Conservation (phyloP, 805 yeast genomes). For the Yarrowia sp. region DNA sequence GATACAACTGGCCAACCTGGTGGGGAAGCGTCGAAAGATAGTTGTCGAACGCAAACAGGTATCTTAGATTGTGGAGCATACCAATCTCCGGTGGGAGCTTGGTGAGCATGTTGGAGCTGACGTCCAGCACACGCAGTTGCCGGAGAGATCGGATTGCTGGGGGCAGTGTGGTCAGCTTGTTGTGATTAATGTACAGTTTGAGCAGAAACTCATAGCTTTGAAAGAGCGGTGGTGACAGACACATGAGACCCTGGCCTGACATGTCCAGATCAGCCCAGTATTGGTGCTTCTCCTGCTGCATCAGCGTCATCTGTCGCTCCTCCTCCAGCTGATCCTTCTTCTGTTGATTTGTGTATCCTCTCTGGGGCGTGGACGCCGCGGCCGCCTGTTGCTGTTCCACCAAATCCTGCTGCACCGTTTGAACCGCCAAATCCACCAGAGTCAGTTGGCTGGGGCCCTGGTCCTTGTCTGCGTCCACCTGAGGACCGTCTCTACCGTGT, state of each 20-base stretch:
- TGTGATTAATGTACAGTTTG: slow-evolving; percentile 82
- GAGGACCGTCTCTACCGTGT: slow-evolving; percentile 8
- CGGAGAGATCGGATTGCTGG: slow-evolving; percentile 60
- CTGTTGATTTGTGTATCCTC: slow-evolving; percentile 34
- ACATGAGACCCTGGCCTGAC: slow-evolving; percentile 79
- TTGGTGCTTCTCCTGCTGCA: slow-evolving; percentile 53
- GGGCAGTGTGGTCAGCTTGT: slow-evolving; percentile 68
- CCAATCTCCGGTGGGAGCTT: slow-evolving; percentile 85
- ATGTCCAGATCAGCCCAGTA: slow-evolving; percentile 93
- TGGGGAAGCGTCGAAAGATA: slow-evolving; percentile 69
- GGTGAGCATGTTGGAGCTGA: slow-evolving; percentile 70
- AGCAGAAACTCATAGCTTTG: slow-evolving; percentile 73
- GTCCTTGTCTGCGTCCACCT: slow-evolving; percentile 30
- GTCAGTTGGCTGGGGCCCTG: slow-evolving; percentile 34
- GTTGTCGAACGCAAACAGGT: slow-evolving; percentile 84
- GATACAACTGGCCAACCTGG: slow-evolving; percentile 81
- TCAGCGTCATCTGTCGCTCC: slow-evolving; percentile 41
- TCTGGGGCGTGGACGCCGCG: slow-evolving; percentile 10
- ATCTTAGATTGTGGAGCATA: slow-evolving; percentile 70
- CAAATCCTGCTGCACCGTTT: slow-evolving; percentile 36
- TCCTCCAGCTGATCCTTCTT: slow-evolving; percentile 41
- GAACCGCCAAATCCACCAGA: slow-evolving; percentile 42
- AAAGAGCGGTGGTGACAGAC: slow-evolving; percentile 69
- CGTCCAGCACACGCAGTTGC: slow-evolving; percentile 76
- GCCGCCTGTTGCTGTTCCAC: slow-evolving; percentile 24